Conservation (phyloP, 176 grass and related monocot genomes). For the Ensete glaucum region DNA sequence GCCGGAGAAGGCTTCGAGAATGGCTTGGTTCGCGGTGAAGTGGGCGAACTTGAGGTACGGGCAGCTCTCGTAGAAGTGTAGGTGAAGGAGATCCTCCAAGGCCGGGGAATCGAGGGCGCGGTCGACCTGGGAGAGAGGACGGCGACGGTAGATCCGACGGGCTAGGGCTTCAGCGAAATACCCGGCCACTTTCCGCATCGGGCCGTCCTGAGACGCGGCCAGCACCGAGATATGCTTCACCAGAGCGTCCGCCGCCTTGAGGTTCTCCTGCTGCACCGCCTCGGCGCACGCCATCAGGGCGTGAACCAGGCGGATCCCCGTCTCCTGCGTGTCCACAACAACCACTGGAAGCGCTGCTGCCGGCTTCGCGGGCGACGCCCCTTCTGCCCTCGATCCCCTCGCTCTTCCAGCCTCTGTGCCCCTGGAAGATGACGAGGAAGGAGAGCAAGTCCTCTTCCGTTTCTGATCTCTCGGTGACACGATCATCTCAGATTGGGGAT, state of each 20-base stretch:
- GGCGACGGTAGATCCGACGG: slow-evolving; percentile 59
- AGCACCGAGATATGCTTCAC: slow-evolving; percentile 80
- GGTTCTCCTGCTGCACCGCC: slow-evolving; percentile 85
- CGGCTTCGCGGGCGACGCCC: slow-evolving; percentile 20
- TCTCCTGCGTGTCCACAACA: slow-evolving; percentile 74
- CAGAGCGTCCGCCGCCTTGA: slow-evolving; percentile 55
- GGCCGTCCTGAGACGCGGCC: slow-evolving; percentile 68
- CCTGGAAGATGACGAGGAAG: slow-evolving; percentile 59
- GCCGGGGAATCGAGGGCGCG: slow-evolving; percentile 50
- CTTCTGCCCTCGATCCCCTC: slow-evolving; percentile 19
- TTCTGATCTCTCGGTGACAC: slow-evolving; percentile 49
- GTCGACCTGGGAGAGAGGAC: slow-evolving; percentile 28
- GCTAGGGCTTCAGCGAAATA: slow-evolving; percentile 89
- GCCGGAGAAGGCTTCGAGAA: slow-evolving; percentile 81
- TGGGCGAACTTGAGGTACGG: slow-evolving; percentile 99
- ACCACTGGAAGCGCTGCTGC: slow-evolving; percentile 41
- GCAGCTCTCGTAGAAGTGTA: slow-evolving; percentile 93
- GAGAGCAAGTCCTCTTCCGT: slow-evolving; percentile 71
- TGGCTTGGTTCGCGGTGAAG: slow-evolving; percentile 96
- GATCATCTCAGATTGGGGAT: slow-evolving; percentile 23
- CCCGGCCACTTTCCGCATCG: slow-evolving; percentile 86
- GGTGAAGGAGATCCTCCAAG: slow-evolving; percentile 70
- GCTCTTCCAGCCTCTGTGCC: slow-evolving; percentile 16
- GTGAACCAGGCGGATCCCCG: slow-evolving; percentile 78
- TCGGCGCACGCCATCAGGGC: slow-evolving; percentile 73